Evolutionary conservation across 768 basidiomycete species (phyloP).

Genomic region (Kwoniella pini): DNA sequence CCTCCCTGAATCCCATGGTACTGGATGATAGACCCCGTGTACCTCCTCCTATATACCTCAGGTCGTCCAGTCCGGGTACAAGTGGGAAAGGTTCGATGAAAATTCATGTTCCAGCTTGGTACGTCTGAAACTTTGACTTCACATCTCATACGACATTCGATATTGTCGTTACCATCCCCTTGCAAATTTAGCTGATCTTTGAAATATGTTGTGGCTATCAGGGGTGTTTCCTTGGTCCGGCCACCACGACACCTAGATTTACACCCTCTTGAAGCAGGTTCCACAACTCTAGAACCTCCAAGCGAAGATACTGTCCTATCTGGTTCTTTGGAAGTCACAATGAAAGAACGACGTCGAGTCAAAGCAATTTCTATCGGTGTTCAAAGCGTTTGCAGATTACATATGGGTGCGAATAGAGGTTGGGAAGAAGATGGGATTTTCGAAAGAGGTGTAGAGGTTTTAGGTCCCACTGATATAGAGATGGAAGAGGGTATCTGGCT

Average conservation of each 20-base stretch:
- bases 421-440: slow-evolving; percentile 50
- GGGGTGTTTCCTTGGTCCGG: slow-evolving; percentile 39
- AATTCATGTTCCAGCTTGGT: slow-evolving; percentile 45
- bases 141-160: too few species aligned
- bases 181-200: background rate
- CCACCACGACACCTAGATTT: slow-evolving; percentile 32
- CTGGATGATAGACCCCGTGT: slow-evolving; percentile 30
- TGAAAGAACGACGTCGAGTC: slow-evolving; percentile 42
- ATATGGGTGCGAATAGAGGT: slow-evolving; percentile 34
- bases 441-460: slow-evolving; percentile 39
- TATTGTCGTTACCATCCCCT: background rate
- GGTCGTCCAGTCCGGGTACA: slow-evolving; percentile 21
- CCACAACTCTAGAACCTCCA: slow-evolving; percentile 27
- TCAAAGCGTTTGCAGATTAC: slow-evolving; percentile 36
- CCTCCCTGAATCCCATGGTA: slow-evolving; percentile 20
- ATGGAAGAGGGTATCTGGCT: slow-evolving; percentile 44
- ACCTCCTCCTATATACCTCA: slow-evolving; percentile 37
- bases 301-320: slow-evolving; percentile 47
- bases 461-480: slow-evolving; percentile 16
- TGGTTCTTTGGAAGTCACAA: slow-evolving; percentile 46
- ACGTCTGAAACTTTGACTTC: slow-evolving; percentile 1
- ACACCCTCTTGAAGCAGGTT: slow-evolving; percentile 29
- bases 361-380: slow-evolving; percentile 38
- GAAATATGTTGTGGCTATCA: slow-evolving; percentile 2
- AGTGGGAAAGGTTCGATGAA: slow-evolving; percentile 31